phyloP scores from a whole-genome alignment of 306 rosid genomes.

The Ziziphus jujuba region DNA sequence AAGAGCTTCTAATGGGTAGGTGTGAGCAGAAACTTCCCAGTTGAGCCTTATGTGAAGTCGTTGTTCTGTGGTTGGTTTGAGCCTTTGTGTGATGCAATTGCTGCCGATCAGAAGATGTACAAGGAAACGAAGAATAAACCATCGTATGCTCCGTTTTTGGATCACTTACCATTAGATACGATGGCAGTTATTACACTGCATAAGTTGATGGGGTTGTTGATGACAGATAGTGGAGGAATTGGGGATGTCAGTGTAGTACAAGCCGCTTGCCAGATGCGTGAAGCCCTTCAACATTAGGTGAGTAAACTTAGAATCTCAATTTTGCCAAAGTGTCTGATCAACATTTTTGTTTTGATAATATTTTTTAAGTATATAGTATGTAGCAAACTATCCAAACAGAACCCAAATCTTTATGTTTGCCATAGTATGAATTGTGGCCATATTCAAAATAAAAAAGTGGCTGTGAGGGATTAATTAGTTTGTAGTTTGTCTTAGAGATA shows the following conservation, averaged over 20 bases:
- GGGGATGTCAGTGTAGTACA: slow-evolving; percentile 71
- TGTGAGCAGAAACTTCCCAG: slow-evolving; percentile 89
- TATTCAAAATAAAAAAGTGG: neutral
- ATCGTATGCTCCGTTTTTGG: slow-evolving; percentile 53
- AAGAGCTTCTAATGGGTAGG: slow-evolving; percentile 76
- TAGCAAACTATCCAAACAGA: neutral
- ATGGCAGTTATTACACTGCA: slow-evolving; percentile 97
- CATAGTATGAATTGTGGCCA: slow-evolving; percentile 7
- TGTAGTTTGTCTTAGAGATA: too few species aligned
- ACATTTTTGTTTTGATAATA: neutral
- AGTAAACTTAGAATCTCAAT: slow-evolving; percentile 14
- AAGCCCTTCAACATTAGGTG: slow-evolving; percentile 91
- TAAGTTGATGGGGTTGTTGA: slow-evolving; percentile 87
- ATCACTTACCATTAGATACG: slow-evolving; percentile 64
- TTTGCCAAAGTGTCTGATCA: neutral
- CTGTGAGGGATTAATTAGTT: too few species aligned
- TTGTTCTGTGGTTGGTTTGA: slow-evolving; percentile 95
- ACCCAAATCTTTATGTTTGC: neutral
- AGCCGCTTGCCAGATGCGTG: slow-evolving; percentile 81
- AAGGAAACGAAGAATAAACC: slow-evolving; percentile 14
- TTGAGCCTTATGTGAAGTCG: slow-evolving; percentile 83
- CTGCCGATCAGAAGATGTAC: slow-evolving; percentile 50
- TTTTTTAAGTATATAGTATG: too few species aligned
- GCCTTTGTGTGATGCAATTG: slow-evolving; percentile 68
- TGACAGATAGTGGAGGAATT: slow-evolving; percentile 58